phyloP scores from a whole-genome alignment of 2,329 filamentous ascomycete genomes.

The Daldinia eschscholtzii region DNA sequence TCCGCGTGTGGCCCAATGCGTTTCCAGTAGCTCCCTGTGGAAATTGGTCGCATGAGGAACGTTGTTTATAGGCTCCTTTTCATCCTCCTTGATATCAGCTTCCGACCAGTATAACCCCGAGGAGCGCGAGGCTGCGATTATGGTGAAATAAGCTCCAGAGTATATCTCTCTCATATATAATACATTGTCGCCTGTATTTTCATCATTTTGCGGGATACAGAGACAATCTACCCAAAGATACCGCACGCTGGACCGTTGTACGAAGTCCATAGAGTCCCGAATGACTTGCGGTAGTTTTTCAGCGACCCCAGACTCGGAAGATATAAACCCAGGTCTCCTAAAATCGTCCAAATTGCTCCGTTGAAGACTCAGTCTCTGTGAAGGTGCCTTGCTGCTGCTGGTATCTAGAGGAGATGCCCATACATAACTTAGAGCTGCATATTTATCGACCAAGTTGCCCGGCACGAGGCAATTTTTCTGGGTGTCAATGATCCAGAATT shows the following conservation, averaged over 20 bases:
- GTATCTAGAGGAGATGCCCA: background rate
- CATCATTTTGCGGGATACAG: background rate
- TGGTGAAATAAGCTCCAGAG: background rate
- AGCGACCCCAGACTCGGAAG: background rate
- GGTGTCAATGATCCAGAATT: background rate
- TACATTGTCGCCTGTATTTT: background rate
- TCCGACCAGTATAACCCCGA: background rate
- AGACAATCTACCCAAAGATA: conserved; percentile 1
- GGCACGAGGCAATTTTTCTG: background rate
- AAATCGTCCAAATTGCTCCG: background rate
- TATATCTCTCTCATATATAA: background rate
- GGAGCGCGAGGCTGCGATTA: background rate
- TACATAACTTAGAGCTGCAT: background rate
- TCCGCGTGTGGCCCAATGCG: background rate
- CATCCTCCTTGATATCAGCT: background rate
- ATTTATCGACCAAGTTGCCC: background rate
- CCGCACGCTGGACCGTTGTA: background rate
- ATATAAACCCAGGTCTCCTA: background rate
- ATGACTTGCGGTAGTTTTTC: background rate
- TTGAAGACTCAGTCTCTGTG: background rate
- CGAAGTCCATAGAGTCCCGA: background rate
- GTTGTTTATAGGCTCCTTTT: background rate
- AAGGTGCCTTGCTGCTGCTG: background rate
- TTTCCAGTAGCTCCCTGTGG: background rate
- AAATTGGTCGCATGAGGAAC: background rate